Base-by-base conservation (phyloP, 2,329 filamentous ascomycete species). In the Aureobasidium sp. region DNA sequence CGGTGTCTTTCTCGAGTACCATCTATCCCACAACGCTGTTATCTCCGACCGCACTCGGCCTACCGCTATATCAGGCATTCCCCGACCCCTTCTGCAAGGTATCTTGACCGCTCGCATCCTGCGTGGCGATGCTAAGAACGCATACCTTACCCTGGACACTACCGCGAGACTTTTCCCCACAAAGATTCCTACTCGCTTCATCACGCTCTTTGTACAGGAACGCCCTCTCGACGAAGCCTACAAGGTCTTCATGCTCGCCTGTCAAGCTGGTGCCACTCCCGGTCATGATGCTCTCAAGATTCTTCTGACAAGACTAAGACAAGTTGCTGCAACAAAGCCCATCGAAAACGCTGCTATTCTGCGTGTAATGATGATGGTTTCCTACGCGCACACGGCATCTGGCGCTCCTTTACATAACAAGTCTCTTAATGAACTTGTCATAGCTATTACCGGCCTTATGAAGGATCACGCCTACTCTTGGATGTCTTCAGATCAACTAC, bases 111-210 rank as follows among this genome's bases (percentile, higher is more conserved):
- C 80, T 4, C 75, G 80, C 45, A 63, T 81, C 3, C 66, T 78
- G 5, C 67, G 72, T 36, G 74, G 77, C 21, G 77, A 81, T 57
- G 78, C 78, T 70, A 73, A 70, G 39, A 74, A 72, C 10, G 78
- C 79, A 1, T 83, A 83, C 63, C 71, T 82, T 21, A 76, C 74
- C 5, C 69, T 83, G 3, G 81, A 83, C 66, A 77, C 77, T 9
- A 72, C 73, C 2, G 67, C 81, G 6, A 74, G 80, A 30, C 70
- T 82, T 7, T 77, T 74, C 62, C 80, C 80, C 2, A 73, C 72
- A 0, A 69, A 73, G 27, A 67, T 75, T 1, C 76, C 76, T 0
- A 41, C 67, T 1, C 73, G 78, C 9, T 72, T 80, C 63, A 78
- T 80, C 66, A 74, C 75, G 37, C 59, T 77, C 1, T 78, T 81